Percentiles rank a stretch among this genome's conserved stretches.
These are phyloP conservation scores for Durusdinium trenchii DNA, from an alignment of 73 alveolate species.

Conservation along the genomic window DNA sequence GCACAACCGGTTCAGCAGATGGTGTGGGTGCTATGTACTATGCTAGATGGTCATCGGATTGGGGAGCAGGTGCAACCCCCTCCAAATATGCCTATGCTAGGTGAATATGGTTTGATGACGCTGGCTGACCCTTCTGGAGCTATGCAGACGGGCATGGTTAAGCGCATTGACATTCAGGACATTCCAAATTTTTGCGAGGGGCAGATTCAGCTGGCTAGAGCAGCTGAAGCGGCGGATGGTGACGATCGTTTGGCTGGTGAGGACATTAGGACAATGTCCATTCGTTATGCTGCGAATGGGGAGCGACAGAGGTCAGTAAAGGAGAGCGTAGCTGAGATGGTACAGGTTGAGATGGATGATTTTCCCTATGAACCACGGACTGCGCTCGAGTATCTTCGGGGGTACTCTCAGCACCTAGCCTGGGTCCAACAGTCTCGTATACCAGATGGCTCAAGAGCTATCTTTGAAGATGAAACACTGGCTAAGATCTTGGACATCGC, in stretches of 20 bases:
- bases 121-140: background rate
- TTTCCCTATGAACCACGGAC: background rate
- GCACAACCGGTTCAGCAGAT: background rate
- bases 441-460: background rate
- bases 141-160: background rate
- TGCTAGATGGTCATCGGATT: background rate
- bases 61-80: background rate
- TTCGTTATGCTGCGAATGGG: background rate
- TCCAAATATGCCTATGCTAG: background rate
- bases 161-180: background rate
- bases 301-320: background rate
- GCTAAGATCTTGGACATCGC: slow-evolving; percentile 11
- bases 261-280: background rate
- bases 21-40: background rate
- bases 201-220: background rate
- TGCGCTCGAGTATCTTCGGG: background rate
- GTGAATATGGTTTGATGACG: background rate
- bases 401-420: background rate
- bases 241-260: background rate
- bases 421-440: background rate
- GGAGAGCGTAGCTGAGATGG: background rate
- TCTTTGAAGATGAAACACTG: slow-evolving; percentile 1
- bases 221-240: background rate
- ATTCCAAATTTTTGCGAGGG: background rate
- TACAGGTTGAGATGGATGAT: background rate